Evolutionary conservation across 1,284 basidiomycete species (phyloP).

Genomic region (Ustilago tritici): DNA sequence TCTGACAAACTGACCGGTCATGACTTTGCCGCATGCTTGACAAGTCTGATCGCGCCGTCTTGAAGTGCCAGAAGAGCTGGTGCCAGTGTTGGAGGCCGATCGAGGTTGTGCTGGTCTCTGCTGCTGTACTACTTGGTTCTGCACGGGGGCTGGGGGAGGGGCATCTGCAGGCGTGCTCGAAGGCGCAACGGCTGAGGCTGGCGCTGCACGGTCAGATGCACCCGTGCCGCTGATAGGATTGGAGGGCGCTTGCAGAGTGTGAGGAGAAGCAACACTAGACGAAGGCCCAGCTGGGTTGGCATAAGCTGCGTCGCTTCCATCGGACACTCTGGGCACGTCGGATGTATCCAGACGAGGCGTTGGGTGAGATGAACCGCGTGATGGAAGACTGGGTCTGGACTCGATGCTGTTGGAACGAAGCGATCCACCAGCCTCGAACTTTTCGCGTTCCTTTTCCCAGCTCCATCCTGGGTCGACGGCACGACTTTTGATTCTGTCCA

Average conservation of each 20-base stretch:
- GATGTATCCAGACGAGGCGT: slow-evolving; percentile 41
- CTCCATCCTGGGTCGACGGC: slow-evolving; percentile 56
- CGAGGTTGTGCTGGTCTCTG: neutral
- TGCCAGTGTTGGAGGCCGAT: slow-evolving; percentile 9
- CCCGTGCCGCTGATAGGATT: slow-evolving; percentile 18
- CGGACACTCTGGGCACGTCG: neutral
- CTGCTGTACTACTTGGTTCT: neutral
- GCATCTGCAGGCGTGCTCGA: slow-evolving; percentile 1
- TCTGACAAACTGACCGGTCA: slow-evolving; percentile 95
- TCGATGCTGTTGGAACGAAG: slow-evolving; percentile 43
- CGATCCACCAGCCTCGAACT: slow-evolving; percentile 32
- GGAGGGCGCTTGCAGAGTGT: slow-evolving; percentile 26
- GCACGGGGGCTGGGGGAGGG: neutral
- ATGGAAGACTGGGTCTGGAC: slow-evolving; percentile 39
- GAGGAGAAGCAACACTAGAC: slow-evolving; percentile 40
- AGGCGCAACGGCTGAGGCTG: neutral
- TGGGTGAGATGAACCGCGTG: slow-evolving; percentile 33
- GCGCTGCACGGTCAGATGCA: slow-evolving; percentile 8
- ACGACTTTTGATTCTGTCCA: slow-evolving; percentile 53
- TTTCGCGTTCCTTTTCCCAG: slow-evolving; percentile 51
- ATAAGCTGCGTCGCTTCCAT: slow-evolving; percentile 9
- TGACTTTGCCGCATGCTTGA: slow-evolving; percentile 64
- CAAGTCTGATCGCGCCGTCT: slow-evolving; percentile 60
- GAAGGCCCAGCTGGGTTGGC: slow-evolving; percentile 14
- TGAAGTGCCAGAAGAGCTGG: slow-evolving; percentile 14